Percentiles rank a stretch among this genome's conserved stretches.
Evolutionary conservation across 495 filamentous ascomycete genomes (phyloP).

Genomic region (Talaromyces stipitatus): DNA sequence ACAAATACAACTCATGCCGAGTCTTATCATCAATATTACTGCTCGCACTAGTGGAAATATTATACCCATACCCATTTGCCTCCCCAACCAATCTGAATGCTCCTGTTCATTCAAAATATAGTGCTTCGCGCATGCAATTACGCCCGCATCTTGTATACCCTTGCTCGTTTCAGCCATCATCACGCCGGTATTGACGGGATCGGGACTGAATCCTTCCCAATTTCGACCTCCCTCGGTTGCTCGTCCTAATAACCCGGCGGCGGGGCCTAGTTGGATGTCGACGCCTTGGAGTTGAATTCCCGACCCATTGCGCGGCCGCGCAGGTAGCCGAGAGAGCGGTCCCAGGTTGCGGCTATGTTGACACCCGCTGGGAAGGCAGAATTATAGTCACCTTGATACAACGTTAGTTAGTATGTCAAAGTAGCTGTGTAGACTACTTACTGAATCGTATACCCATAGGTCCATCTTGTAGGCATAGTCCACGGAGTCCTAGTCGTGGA

Average conservation of each 20-base stretch:
- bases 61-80: slow-evolving; percentile 40
- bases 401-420: neutral
- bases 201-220: slow-evolving; percentile 69
- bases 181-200: slow-evolving; percentile 58
- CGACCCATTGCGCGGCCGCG: slow-evolving; percentile 57
- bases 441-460: slow-evolving; percentile 40
- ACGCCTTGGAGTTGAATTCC: slow-evolving; percentile 47
- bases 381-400: slow-evolving; percentile 30
- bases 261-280: slow-evolving; percentile 43
- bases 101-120: slow-evolving; percentile 56
- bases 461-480: slow-evolving; percentile 48
- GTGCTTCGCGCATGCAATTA: slow-evolving; percentile 54
- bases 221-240: slow-evolving; percentile 43
- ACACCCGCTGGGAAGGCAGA: slow-evolving; percentile 47
- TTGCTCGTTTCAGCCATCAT: slow-evolving; percentile 45
- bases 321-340: slow-evolving; percentile 52
- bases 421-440: neutral
- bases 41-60: slow-evolving; percentile 61
- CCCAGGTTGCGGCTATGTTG: slow-evolving; percentile 55
- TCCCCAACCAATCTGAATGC: slow-evolving; percentile 60
- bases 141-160: slow-evolving; percentile 49
- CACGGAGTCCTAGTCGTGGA: slow-evolving; percentile 31
- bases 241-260: slow-evolving; percentile 46
- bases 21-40: slow-evolving; percentile 58
- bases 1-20: slow-evolving; percentile 74